A percentile compares a stretch with the other conserved stretches of the same genome.
Evolutionary conservation across 1,284 basidiomycete genomes (phyloP).

Genomic region (Ustilago nuda): DNA sequence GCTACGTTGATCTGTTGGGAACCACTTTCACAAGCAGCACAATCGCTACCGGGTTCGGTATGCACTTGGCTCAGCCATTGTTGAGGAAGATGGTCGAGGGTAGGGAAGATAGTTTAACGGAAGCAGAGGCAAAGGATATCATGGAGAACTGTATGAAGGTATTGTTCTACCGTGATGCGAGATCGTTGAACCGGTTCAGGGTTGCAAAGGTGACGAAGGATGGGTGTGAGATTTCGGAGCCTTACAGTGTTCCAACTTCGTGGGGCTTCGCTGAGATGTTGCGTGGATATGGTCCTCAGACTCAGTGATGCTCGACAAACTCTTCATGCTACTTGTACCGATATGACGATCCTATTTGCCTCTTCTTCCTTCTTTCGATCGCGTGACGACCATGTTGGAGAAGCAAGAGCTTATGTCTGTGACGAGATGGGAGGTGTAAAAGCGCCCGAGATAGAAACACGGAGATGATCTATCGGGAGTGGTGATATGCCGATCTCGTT

Average conservation of each 20-base stretch:
- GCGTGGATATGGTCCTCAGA: conserved; percentile 74
- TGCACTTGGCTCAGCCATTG: conserved; percentile 91
- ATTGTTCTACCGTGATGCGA: conserved; percentile 94
- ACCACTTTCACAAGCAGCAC: conserved; percentile 95
- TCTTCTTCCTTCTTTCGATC: too few species aligned
- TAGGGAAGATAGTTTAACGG: conserved; percentile 78
- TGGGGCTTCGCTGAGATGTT: conserved; percentile 95
- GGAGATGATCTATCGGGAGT: too few species aligned
- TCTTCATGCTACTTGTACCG: conserved; percentile 6
- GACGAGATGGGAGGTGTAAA: too few species aligned
- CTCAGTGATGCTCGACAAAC: conserved; percentile 47
- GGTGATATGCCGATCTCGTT: too few species aligned
- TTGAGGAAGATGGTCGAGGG: conserved; percentile 91
- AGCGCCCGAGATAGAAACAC: too few species aligned
- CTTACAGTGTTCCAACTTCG: conserved; percentile 79
- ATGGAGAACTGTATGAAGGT: conserved; percentile 91
- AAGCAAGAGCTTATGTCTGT: too few species aligned
- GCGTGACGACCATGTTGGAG: too few species aligned
- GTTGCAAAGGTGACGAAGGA: conserved; percentile 85
- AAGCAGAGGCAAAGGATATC: conserved; percentile 83
- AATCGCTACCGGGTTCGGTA: conserved; percentile 95
- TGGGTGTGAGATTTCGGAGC: conserved; percentile 84
- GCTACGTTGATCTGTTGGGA: conserved; percentile 95
- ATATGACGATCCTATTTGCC: conserved; percentile 3
- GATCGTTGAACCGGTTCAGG: conserved; percentile 98